Base-by-base conservation (phyloP, 148 eudicot species). In the Limonium bicolor region DNA sequence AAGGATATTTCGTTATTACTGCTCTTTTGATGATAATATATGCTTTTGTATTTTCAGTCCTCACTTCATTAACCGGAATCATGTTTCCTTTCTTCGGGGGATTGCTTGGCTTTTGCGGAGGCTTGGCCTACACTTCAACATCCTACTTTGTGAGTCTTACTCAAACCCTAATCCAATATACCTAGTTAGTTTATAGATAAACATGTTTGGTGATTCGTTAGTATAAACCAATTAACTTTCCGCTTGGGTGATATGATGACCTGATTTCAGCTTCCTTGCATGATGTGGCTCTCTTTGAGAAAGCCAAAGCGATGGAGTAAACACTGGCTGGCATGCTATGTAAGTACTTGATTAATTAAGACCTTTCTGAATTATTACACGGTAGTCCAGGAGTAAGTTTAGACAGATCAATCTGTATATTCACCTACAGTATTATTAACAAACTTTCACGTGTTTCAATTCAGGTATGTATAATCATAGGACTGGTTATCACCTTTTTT, bases 301-400 rank as follows among this genome's bases (percentile, higher is more conserved):
- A 35, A 48, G 41, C 72, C 72, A n/a, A 47, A 53, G 26, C 56
- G 41, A n/a, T 61, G 62, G 63, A 61, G 67, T 50, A 46, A 56
- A 8, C 67, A 61, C 20, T 67, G 72, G 72, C n/a, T n/a, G n/a
- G n/a, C n/a, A n/a, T n/a, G n/a, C n/a, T n/a, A n/a, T n/a, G n/a
- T n/a, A n/a, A n/a, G n/a, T n/a, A n/a, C n/a, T n/a, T n/a, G n/a
- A n/a, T n/a, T n/a, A n/a, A n/a, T n/a, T n/a, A n/a, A n/a, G n/a
- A n/a, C n/a, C n/a, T n/a, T n/a, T n/a, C n/a, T n/a, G n/a, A n/a
- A n/a, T n/a, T n/a, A n/a, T n/a, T n/a, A n/a, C n/a, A n/a, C n/a
- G n/a, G n/a, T n/a, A n/a, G n/a, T n/a, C n/a, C n/a, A n/a, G n/a
- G n/a, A n/a, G n/a, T n/a, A n/a, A n/a, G n/a, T n/a, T n/a, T n/a